Conservation (phyloP, 2,329 filamentous ascomycete genomes). For the Helminthosporium solani region DNA sequence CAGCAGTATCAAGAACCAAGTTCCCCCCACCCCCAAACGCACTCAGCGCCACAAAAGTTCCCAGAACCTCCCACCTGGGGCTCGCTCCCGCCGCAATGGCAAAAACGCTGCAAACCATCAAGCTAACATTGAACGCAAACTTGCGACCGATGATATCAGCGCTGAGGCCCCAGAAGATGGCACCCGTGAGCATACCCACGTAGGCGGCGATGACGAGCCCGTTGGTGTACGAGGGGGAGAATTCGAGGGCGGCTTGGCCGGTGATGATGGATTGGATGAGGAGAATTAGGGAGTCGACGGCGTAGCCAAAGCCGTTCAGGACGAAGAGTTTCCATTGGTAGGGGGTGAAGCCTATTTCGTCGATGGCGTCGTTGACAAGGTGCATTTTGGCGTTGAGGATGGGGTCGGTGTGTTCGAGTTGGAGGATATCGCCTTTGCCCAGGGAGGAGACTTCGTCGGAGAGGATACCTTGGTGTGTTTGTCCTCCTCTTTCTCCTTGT, state of each 20-base stretch:
- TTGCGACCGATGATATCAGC: conserved; percentile 69
- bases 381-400: conserved; percentile 67
- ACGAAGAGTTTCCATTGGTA: conserved; percentile 62
- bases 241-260: conserved; percentile 59
- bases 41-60: conserved; percentile 62
- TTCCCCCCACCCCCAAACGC: conserved; percentile 67
- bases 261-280: conserved; percentile 66
- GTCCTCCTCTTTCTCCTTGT: no score
- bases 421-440: conserved; percentile 55
- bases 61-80: conserved; percentile 66
- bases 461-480: background rate
- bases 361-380: conserved; percentile 63
- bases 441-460: conserved; percentile 15
- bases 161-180: conserved; percentile 67
- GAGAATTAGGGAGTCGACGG: conserved; percentile 58
- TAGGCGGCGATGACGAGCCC: conserved; percentile 65
- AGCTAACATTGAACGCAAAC: conserved; percentile 67
- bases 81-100: conserved; percentile 65
- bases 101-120: conserved; percentile 63
- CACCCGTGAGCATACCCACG: conserved; percentile 57
- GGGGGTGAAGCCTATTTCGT: conserved; percentile 55
- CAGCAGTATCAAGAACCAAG: conserved; percentile 62
- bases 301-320: conserved; percentile 63
- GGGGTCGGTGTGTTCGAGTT: conserved; percentile 59
- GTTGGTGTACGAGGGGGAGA: conserved; percentile 55